Base-by-base conservation (phyloP, 495 filamentous ascomycete species). In the Penicillium nucicola region DNA sequence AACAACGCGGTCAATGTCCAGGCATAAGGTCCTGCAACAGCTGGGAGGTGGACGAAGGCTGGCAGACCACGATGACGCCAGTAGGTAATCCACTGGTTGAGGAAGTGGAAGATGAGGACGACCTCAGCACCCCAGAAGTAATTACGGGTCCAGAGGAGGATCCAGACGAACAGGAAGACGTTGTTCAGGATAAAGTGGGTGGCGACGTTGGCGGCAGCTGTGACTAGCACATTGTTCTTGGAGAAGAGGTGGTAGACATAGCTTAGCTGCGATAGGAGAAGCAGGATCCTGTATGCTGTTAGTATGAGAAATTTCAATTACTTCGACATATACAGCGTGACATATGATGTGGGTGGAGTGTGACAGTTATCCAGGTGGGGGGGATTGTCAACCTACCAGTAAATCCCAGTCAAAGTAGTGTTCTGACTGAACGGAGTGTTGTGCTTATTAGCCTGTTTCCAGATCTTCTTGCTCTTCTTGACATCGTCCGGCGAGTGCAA, bases 161-260 rank as follows among this genome's bases (percentile, higher is more conserved):
- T 79, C 71, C 88, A 95, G 41, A 74, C 79, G 42, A 89, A 84
- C 58, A 86, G 75, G 41, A 95, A 79, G 11, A 96, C 67, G 72
- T 95, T 95, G 76, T 86, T 85, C 58, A 88, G 50, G 62, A 93
- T 92, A 68, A 92, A 95, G 72, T 95, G 88, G 51, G 81, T 78
- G 50, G 87, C 89, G 11, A 92, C 84, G 37, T 86, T 80, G 53
- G 84, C 86, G 23, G 91, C 87, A n/a, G 81, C 72, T 33, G 79
- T 78, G 50, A 88, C 82, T 5, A 77, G 58, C 15, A 75, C 75
- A 18, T 73, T 60, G 46, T 86, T 77, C 47, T 75, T 73, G 23
- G 78, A 80, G 78, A 89, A 95, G 43, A 96, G 81, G 55, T 88
- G 81, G 63, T 77, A 83, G 55, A 88, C 68, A 64, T 95, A 96